Evolutionary conservation across 371 early-diverging fungal species (phyloP).

Genomic region (Dentiscutata heterogama): DNA sequence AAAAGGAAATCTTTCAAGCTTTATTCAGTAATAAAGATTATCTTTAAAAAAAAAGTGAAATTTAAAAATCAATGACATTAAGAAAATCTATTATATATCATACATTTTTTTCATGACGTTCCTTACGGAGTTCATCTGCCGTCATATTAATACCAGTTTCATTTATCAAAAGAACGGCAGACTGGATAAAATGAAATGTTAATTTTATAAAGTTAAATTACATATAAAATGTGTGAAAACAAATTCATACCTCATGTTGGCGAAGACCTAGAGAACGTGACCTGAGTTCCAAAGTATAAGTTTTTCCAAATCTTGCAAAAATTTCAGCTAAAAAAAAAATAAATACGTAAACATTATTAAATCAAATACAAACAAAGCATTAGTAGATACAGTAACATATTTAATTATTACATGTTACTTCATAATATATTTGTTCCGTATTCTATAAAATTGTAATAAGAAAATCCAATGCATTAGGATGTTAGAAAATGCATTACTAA

Average conservation of each 20-base stretch:
- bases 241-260: constrained; percentile 63
- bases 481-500: too few relatives aligned
- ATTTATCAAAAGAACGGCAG: constrained; percentile 75
- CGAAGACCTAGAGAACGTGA: constrained; percentile 84
- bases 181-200: constrained; percentile 54
- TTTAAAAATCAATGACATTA: not conserved
- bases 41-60: not conserved
- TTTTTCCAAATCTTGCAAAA: constrained; percentile 70
- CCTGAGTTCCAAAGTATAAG: constrained; percentile 85
- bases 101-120: constrained; percentile 64
- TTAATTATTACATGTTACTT: constrained; percentile 70
- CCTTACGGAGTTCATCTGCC: constrained; percentile 78
- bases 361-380: not conserved
- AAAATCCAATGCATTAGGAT: not conserved
- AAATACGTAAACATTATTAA: not conserved
- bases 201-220: constrained; percentile 3
- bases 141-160: constrained; percentile 77
- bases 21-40: constrained; percentile 46
- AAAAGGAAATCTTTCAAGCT: constrained; percentile 67
- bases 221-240: not conserved
- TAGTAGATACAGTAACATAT: not conserved
- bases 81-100: not conserved
- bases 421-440: constrained; percentile 91
- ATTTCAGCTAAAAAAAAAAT: constrained; percentile 61
- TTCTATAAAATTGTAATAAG: constrained; percentile 60